These are phyloP conservation scores for Rhodotorula graminis DNA, from an alignment of 768 basidiomycete genomes.

Conservation along the genomic window DNA sequence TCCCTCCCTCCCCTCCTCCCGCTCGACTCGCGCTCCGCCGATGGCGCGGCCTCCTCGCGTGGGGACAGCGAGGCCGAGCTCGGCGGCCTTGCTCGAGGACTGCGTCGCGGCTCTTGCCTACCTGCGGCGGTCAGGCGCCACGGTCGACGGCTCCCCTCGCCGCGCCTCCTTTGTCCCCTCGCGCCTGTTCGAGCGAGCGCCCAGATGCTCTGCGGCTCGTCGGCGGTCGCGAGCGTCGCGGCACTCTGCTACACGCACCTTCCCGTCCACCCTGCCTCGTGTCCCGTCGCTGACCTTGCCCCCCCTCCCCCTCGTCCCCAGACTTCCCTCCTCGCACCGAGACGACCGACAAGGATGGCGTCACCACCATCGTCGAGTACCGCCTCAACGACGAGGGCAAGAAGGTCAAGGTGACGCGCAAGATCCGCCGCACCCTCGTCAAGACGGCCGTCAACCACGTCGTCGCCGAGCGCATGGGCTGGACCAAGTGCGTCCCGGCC, in stretches of 20 bases:
- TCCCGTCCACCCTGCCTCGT: not conserved
- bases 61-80: too few relatives aligned
- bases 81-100: too few relatives aligned
- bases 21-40: too few relatives aligned
- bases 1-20: too few relatives aligned
- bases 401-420: conserved; percentile 88
- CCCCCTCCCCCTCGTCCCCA: conserved; percentile 26
- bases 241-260: not conserved
- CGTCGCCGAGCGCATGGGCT: conserved; percentile 87
- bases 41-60: too few relatives aligned
- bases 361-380: conserved; percentile 78
- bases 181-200: too few relatives aligned
- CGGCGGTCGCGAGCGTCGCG: too few relatives aligned
- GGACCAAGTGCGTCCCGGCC: conserved; percentile 57
- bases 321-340: conserved; percentile 53
- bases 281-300: not conserved
- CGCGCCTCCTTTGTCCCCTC: too few relatives aligned
- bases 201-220: too few relatives aligned
- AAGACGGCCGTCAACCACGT: conserved; percentile 89
- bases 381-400: conserved; percentile 84
- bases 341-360: conserved; percentile 75
- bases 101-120: too few relatives aligned
- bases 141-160: too few relatives aligned
- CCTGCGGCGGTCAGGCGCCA: too few relatives aligned
- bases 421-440: conserved; percentile 77